Evolutionary conservation across 768 basidiomycete species (phyloP).

Genomic region (Favolaschia claudopus): DNA sequence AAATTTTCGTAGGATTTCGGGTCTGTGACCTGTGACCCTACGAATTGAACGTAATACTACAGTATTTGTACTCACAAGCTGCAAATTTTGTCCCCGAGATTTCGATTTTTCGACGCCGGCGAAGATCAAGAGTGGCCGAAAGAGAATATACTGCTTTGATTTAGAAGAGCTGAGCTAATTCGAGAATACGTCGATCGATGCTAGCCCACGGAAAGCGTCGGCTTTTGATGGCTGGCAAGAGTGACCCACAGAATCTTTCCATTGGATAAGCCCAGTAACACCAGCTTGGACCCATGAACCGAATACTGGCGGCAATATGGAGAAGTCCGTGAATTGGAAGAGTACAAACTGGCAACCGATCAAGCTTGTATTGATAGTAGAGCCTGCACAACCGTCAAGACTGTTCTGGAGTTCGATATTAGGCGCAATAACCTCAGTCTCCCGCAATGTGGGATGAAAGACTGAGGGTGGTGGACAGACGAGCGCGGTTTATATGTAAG

Average conservation of each 20-base stretch:
- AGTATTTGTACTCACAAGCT: not conserved
- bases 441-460: too few species aligned
- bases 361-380: conserved; percentile 29
- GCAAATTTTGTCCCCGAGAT: not conserved
- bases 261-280: conserved; percentile 34
- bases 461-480: too few species aligned
- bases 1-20: too few species aligned
- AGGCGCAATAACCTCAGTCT: too few species aligned
- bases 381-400: too few species aligned
- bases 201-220: conserved; percentile 26
- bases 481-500: too few species aligned
- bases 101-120: not conserved
- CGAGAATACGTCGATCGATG: conserved; percentile 20
- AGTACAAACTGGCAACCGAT: conserved; percentile 26
- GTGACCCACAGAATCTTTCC: conserved; percentile 32
- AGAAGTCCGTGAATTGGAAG: not conserved
- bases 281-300: conserved; percentile 28
- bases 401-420: too few species aligned
- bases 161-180: conserved; percentile 4
- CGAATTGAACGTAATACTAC: too few species aligned
- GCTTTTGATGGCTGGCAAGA: conserved; percentile 24
- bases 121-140: not conserved
- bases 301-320: conserved; percentile 16
- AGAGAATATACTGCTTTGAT: not conserved
- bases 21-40: too few species aligned